phyloP scores from a whole-genome alignment of 2,329 filamentous ascomycete species.

The Colletotrichum falcatum region DNA sequence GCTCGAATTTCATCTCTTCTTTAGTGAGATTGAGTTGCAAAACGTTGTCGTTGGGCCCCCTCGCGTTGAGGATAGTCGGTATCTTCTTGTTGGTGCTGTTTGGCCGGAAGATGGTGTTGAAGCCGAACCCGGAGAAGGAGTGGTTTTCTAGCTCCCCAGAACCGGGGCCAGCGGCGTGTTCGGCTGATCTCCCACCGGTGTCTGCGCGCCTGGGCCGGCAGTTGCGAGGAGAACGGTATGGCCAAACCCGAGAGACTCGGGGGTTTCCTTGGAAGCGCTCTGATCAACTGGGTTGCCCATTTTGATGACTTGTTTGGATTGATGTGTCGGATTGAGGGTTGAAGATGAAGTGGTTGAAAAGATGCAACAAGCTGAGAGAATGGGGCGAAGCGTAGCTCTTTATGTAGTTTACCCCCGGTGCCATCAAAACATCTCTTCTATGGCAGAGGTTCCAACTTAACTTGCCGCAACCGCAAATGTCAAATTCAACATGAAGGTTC shows the following conservation, averaged over 20 bases:
- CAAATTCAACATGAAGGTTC: background rate
- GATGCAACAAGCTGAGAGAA: background rate
- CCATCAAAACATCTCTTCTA: background rate
- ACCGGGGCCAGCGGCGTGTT: slow-evolving; percentile 40
- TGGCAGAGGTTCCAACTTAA: background rate
- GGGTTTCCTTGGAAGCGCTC: background rate
- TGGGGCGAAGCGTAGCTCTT: background rate
- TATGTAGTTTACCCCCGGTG: background rate
- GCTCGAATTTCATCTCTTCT: slow-evolving; percentile 50
- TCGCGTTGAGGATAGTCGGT: slow-evolving; percentile 38
- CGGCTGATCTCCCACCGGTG: background rate
- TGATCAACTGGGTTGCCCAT: background rate
- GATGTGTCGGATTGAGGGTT: background rate
- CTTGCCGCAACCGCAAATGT: background rate
- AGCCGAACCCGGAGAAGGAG: slow-evolving; percentile 49
- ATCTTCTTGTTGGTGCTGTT: slow-evolving; percentile 43
- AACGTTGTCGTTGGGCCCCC: slow-evolving; percentile 46
- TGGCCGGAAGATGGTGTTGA: slow-evolving; percentile 55
- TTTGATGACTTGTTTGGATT: background rate
- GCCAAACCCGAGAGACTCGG: background rate
- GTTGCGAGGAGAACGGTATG: slow-evolving; percentile 9
- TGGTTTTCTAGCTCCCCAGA: slow-evolving; percentile 44
- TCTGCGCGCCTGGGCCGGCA: background rate
- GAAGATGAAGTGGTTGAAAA: background rate
- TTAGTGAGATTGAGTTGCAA: slow-evolving; percentile 54